Conservation (phyloP, 352 stramenopile genomes). For the Phytophthora cryptogea region DNA sequence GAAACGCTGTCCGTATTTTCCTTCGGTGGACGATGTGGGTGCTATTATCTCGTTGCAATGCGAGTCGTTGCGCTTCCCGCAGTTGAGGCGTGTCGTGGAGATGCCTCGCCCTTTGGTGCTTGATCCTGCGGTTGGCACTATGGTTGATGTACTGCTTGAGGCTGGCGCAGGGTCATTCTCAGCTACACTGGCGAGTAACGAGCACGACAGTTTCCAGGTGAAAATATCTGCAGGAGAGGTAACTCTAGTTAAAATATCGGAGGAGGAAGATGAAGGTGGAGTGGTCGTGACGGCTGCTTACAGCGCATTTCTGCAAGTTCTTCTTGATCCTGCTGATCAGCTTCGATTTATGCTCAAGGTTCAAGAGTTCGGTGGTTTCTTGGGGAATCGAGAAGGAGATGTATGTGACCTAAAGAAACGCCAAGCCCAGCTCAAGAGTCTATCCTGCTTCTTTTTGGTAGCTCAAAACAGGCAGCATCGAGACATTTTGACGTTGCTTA, state of each 20-base stretch:
- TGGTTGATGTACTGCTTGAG: conserved; percentile 75
- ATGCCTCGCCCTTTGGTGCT: conserved; percentile 49
- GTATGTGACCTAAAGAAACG: conserved; percentile 62
- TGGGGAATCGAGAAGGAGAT: conserved; percentile 64
- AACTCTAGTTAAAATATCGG: conserved; percentile 71
- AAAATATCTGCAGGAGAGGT: conserved; percentile 66
- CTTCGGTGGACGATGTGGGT: conserved; percentile 75
- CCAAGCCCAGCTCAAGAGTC: conserved; percentile 37
- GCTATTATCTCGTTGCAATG: conserved; percentile 60
- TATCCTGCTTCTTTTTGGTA: conserved; percentile 81
- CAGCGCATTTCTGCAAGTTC: conserved; percentile 65
- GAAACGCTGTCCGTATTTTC: conserved; percentile 56
- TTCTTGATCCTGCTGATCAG: conserved; percentile 68
- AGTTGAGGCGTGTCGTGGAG: conserved; percentile 62
- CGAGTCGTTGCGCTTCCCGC: conserved; percentile 65
- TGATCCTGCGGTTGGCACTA: conserved; percentile 66
- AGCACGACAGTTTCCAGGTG: conserved; percentile 82
- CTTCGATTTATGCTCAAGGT: conserved; percentile 80
- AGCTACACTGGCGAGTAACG: conserved; percentile 76
- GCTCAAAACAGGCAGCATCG: conserved; percentile 81
- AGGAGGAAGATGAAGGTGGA: conserved; percentile 67
- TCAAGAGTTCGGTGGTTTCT: conserved; percentile 71
- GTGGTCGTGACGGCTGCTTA: conserved; percentile 60
- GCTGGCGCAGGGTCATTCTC: conserved; percentile 75
- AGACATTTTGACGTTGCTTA: conserved; percentile 74